These are phyloP conservation scores for Collybia mongolica DNA, from an alignment of 768 basidiomycete species.

Conservation along the genomic window DNA sequence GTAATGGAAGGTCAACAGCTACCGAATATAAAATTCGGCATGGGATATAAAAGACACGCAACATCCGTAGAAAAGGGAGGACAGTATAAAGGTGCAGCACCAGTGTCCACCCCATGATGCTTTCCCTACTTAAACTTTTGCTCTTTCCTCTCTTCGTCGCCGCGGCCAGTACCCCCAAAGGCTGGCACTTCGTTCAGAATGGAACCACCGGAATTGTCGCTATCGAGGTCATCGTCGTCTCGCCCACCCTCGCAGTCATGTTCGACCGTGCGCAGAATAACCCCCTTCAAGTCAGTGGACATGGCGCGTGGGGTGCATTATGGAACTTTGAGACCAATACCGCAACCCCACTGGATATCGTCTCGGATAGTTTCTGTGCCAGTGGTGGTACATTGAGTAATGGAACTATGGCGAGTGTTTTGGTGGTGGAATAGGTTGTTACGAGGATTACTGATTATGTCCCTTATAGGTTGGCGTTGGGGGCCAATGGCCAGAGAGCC, in stretches of 20 bases:
- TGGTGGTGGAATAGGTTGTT: neutral
- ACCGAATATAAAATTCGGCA: too few relatives aligned
- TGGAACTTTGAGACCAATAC: neutral
- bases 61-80: too few relatives aligned
- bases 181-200: neutral
- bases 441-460: neutral
- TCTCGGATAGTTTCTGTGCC: neutral
- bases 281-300: neutral
- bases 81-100: too few relatives aligned
- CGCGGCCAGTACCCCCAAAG: neutral
- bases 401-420: neutral
- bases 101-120: too few relatives aligned
- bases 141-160: neutral
- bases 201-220: neutral
- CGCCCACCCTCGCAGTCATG: neutral
- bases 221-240: neutral
- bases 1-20: too few relatives aligned
- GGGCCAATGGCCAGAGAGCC: slow-evolving; percentile 24
- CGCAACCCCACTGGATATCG: neutral
- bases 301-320: neutral
- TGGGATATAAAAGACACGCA: too few relatives aligned
- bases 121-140: too few relatives aligned
- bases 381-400: neutral
- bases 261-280: neutral
- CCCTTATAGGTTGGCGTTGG: slow-evolving; percentile 28